Conservation (phyloP, 805 yeast genomes). For the Starmerella etchellsii region DNA sequence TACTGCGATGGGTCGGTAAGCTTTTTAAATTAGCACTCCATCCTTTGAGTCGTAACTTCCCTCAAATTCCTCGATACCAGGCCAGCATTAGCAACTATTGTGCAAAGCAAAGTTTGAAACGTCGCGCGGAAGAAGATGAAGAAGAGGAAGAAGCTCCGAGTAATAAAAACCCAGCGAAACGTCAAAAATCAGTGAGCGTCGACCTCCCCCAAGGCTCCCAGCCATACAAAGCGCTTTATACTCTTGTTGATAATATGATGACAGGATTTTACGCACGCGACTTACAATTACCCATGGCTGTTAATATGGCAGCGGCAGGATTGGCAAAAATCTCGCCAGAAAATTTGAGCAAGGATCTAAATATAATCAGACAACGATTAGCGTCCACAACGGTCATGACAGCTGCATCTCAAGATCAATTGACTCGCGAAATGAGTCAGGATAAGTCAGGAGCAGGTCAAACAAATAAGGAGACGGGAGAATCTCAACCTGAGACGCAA, state of each 20-base stretch:
- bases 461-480: not conserved
- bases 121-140: slow-evolving; percentile 25
- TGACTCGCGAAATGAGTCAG: not conserved
- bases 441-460: not conserved
- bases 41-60: slow-evolving; percentile 16
- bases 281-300: slow-evolving; percentile 51
- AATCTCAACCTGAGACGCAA: not conserved
- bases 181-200: slow-evolving; percentile 20
- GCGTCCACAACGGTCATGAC: slow-evolving; percentile 2
- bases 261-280: slow-evolving; percentile 57
- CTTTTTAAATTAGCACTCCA: slow-evolving; percentile 18
- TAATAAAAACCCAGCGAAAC: slow-evolving; percentile 22
- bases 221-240: slow-evolving; percentile 50
- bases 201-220: slow-evolving; percentile 17
- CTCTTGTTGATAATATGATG: slow-evolving; percentile 54
- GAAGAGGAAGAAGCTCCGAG: not conserved
- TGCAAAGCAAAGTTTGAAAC: slow-evolving; percentile 22
- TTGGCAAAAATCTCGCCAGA: slow-evolving; percentile 41
- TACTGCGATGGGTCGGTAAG: slow-evolving; percentile 18
- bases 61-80: slow-evolving; percentile 24
- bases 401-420: not conserved
- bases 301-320: slow-evolving; percentile 54
- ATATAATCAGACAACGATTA: slow-evolving; percentile 49
- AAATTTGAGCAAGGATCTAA: slow-evolving; percentile 50
- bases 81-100: slow-evolving; percentile 23